These are phyloP conservation scores for Trichoderma simmonsii DNA, from an alignment of 2,329 filamentous ascomycete genomes.

Conservation along the genomic window DNA sequence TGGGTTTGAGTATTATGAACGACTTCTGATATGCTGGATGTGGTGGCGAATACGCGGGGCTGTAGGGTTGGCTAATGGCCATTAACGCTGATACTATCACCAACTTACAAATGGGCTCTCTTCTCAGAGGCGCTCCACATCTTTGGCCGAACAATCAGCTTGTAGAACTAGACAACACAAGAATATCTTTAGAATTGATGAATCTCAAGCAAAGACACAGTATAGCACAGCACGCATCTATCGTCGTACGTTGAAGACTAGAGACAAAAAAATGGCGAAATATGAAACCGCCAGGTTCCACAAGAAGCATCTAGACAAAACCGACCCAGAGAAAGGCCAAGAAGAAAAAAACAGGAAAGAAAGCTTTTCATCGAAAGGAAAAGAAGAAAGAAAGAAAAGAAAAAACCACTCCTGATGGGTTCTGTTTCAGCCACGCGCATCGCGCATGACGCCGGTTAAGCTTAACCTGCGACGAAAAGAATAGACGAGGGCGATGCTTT, in stretches of 20 bases:
- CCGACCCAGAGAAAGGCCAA: neutral
- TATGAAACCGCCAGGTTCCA: constrained; percentile 12
- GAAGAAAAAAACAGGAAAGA: neutral
- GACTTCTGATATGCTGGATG: neutral
- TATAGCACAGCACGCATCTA: neutral
- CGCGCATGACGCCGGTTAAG: neutral
- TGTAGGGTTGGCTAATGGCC: neutral
- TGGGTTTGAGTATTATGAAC: neutral
- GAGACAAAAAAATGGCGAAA: neutral
- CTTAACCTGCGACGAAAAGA: neutral
- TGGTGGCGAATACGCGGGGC: neutral
- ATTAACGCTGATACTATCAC: neutral
- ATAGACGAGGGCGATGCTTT: neutral
- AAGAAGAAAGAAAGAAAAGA: neutral
- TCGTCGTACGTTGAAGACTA: neutral
- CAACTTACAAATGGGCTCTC: neutral
- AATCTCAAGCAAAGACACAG: neutral
- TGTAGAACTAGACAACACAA: neutral
- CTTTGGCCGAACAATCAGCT: neutral
- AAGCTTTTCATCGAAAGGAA: neutral
- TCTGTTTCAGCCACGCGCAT: constrained; percentile 1
- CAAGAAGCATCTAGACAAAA: neutral
- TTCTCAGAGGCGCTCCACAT: neutral
- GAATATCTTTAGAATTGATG: neutral
- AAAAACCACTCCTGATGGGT: neutral